These are phyloP conservation scores for Heteromeles arbutifolia DNA, from an alignment of 306 rosid genomes.

Conservation along the genomic window DNA sequence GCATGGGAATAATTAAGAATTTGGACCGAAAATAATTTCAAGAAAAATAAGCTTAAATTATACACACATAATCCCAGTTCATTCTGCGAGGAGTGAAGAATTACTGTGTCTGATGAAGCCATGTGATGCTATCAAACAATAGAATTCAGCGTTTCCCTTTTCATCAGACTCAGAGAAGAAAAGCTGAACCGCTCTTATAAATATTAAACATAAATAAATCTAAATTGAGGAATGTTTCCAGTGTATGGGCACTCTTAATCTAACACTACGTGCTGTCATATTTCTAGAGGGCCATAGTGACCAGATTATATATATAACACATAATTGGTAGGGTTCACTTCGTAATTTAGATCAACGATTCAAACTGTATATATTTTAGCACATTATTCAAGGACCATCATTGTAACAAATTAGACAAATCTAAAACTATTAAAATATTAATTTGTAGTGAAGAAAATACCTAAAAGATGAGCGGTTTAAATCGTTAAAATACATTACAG, in stretches of 20 bases:
- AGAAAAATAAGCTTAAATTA: neutral
- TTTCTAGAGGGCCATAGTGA: neutral
- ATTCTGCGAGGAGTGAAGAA: neutral
- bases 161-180: conserved; percentile 12
- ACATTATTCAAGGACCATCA: no score
- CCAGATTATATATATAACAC: neutral
- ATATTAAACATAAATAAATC: neutral
- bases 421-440: no score
- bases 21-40: neutral
- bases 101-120: neutral
- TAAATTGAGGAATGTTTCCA: neutral
- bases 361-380: no score
- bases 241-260: neutral
- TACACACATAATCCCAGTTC: neutral
- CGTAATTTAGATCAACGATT: no score
- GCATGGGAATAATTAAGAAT: neutral
- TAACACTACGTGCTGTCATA: neutral
- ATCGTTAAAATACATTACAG: no score
- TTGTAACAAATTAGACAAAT: no score
- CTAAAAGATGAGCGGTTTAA: no score
- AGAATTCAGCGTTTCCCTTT: conserved; percentile 15
- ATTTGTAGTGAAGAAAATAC: no score
- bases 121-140: conserved; percentile 2
- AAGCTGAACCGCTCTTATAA: conserved; percentile 11
- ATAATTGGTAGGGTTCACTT: no score